Conservation (phyloP, 78 protist species). For the Bigelowiella natans region DNA sequence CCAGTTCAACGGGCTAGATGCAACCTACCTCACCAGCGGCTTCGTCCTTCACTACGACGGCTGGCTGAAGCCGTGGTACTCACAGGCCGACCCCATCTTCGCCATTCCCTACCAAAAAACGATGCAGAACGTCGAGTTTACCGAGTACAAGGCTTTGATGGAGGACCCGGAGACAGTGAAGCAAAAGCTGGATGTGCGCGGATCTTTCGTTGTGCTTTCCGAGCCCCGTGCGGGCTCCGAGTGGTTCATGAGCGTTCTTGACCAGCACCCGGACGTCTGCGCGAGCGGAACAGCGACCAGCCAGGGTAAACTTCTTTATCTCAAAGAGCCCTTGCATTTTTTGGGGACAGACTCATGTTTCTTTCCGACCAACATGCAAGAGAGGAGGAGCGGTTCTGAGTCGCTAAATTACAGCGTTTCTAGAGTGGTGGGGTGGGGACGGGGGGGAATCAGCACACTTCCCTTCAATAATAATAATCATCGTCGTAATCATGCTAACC, state of each 20-base stretch:
- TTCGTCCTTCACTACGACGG: background rate
- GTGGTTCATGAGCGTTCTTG: background rate
- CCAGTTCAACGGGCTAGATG: background rate
- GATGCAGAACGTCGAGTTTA: background rate
- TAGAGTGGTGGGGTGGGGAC: too few relatives aligned
- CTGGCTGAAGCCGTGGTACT: background rate
- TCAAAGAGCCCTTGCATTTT: too few relatives aligned
- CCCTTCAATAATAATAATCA: too few relatives aligned
- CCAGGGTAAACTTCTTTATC: too few relatives aligned
- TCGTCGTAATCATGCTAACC: too few relatives aligned
- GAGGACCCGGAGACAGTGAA: background rate
- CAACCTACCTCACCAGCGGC: background rate
- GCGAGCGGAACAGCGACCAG: too few relatives aligned
- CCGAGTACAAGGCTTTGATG: background rate
- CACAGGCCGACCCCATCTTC: background rate
- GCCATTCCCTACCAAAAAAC: background rate
- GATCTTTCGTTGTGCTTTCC: background rate
- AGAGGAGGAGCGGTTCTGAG: too few relatives aligned
- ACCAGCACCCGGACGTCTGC: background rate
- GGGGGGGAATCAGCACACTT: too few relatives aligned
- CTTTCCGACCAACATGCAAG: too few relatives aligned
- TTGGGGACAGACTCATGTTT: too few relatives aligned
- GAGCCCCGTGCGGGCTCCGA: background rate
- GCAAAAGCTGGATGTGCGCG: background rate
- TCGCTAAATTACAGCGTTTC: too few relatives aligned